A percentile compares a stretch with the other conserved stretches of the same genome.
phyloP scores from a whole-genome alignment of 352 stramenopile species.

The Phytophthora idaei region DNA sequence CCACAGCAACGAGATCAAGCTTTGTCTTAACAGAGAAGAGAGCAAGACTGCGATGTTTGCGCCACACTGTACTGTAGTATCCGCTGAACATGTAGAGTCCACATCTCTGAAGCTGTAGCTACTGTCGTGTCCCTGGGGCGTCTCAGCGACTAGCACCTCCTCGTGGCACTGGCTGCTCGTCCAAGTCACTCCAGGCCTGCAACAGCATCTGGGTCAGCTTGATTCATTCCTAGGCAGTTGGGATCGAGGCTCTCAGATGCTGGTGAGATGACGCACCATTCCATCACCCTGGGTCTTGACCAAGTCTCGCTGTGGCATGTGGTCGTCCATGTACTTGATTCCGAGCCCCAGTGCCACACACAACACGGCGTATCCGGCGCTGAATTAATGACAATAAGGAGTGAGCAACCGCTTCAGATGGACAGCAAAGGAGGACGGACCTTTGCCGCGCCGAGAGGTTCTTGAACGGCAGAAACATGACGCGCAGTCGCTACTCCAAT shows the following conservation, averaged over 20 bases:
- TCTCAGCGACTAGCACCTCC: background rate
- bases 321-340: constrained; percentile 77
- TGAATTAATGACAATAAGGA: constrained; percentile 18
- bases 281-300: constrained; percentile 42
- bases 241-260: background rate
- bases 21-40: too few relatives aligned
- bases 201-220: constrained; percentile 17
- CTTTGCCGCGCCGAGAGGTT: constrained; percentile 66
- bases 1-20: too few relatives aligned
- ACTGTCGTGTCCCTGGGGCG: too few relatives aligned
- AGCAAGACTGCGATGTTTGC: background rate
- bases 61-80: background rate
- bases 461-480: constrained; percentile 71
- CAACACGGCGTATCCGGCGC: constrained; percentile 62
- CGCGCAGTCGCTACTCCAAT: background rate
- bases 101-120: too few relatives aligned
- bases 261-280: constrained; percentile 39
- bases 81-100: too few relatives aligned
- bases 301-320: constrained; percentile 51
- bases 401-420: background rate
- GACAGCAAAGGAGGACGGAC: constrained; percentile 24
- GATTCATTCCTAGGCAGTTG: constrained; percentile 9
- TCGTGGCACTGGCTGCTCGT: constrained; percentile 34
- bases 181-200: constrained; percentile 74
- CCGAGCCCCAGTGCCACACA: constrained; percentile 63